Conservation (phyloP, 768 basidiomycete genomes). For the Suillus alpinus region DNA sequence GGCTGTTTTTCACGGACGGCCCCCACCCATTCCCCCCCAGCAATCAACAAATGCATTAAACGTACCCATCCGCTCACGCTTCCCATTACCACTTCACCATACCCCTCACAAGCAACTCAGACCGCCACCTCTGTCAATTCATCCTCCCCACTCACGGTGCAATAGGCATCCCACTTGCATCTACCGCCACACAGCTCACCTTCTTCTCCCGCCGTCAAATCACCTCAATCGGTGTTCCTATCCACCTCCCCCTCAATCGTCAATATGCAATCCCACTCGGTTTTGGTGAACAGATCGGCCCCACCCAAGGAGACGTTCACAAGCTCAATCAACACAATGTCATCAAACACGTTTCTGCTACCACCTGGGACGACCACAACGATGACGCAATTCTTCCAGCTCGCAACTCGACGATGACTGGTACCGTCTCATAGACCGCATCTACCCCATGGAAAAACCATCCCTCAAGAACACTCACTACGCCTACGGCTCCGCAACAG, state of each 20-base stretch:
- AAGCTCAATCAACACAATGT: conserved; percentile 49
- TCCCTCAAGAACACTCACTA: conserved; percentile 37
- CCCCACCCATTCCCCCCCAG: too few species aligned
- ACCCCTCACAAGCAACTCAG: conserved; percentile 37
- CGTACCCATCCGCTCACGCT: conserved; percentile 57
- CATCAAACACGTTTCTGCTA: conserved; percentile 25
- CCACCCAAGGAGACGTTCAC: conserved; percentile 57
- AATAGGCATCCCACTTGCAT: conserved; percentile 41
- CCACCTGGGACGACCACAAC: conserved; percentile 21
- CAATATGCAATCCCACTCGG: conserved; percentile 26
- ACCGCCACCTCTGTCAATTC: conserved; percentile 16
- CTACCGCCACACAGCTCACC: conserved; percentile 58
- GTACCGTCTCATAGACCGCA: conserved; percentile 50
- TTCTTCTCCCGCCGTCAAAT: conserved; percentile 60
- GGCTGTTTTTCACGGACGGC: too few species aligned
- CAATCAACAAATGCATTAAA: too few species aligned
- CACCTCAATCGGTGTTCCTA: conserved; percentile 41
- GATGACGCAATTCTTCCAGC: conserved; percentile 36
- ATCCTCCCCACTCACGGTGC: conserved; percentile 40
- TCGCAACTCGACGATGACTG: conserved; percentile 55
- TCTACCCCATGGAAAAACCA: conserved; percentile 29
- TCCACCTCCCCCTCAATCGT: conserved; percentile 31
- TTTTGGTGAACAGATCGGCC: conserved; percentile 28
- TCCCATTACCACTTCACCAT: conserved; percentile 60
- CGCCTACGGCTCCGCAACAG: conserved; percentile 49